Conservation (phyloP, 2,329 filamentous ascomycete species). For the Kalmusia sp. region DNA sequence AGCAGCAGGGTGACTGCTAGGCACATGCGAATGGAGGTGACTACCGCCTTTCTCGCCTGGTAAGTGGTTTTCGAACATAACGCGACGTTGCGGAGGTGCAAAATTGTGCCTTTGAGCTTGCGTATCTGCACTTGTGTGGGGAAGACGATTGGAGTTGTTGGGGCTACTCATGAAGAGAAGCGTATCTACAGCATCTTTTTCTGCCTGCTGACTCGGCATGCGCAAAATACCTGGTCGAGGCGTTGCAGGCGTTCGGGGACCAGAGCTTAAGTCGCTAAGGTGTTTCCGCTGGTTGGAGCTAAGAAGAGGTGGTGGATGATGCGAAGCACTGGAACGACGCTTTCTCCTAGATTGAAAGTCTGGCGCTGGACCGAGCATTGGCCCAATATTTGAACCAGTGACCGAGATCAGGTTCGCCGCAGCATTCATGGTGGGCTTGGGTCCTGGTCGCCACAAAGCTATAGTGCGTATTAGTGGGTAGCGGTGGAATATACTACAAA, state of each 20-base stretch:
- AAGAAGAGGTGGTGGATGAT: slow-evolving; percentile 40
- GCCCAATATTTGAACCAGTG: slow-evolving; percentile 28
- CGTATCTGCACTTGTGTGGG: slow-evolving; percentile 32
- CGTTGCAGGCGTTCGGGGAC: slow-evolving; percentile 36
- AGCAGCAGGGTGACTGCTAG: slow-evolving; percentile 32
- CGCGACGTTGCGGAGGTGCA: slow-evolving; percentile 34
- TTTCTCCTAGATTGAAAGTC: slow-evolving; percentile 43
- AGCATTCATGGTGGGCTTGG: slow-evolving; percentile 35
- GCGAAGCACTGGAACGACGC: slow-evolving; percentile 42
- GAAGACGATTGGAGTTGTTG: slow-evolving; percentile 63
- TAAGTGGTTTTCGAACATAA: slow-evolving; percentile 46
- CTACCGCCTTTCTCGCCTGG: slow-evolving; percentile 29
- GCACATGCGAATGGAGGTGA: slow-evolving; percentile 30
- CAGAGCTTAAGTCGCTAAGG: slow-evolving; percentile 36
- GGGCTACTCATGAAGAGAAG: slow-evolving; percentile 83
- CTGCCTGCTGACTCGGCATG: slow-evolving; percentile 73
- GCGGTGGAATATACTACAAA: background rate
- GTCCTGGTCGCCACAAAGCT: slow-evolving; percentile 39
- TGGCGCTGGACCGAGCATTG: slow-evolving; percentile 41
- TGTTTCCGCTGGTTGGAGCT: slow-evolving; percentile 39
- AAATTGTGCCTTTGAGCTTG: slow-evolving; percentile 41
- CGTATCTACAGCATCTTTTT: slow-evolving; percentile 83
- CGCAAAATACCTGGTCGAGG: slow-evolving; percentile 62
- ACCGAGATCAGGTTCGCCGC: slow-evolving; percentile 37
- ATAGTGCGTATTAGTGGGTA: slow-evolving; percentile 6